These are phyloP conservation scores for Carex pumila DNA, from an alignment of 176 grass and related monocot species.

Conservation along the genomic window DNA sequence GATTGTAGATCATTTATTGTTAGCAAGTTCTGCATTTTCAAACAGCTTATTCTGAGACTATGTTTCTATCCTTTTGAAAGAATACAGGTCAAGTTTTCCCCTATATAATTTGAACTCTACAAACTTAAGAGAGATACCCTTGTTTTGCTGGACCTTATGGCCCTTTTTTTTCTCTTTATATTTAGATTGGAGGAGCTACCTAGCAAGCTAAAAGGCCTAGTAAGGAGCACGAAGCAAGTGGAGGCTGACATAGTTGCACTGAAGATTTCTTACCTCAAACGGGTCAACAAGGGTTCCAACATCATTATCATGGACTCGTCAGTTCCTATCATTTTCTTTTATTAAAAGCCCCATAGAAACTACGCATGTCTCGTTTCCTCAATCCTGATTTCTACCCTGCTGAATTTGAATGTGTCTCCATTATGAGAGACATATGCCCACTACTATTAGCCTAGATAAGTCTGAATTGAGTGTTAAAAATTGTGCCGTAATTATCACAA, in stretches of 20 bases:
- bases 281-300: constrained; percentile 66
- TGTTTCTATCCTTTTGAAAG: background rate
- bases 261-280: constrained; percentile 91
- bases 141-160: background rate
- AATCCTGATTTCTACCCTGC: background rate
- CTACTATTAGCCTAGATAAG: background rate
- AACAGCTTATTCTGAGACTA: background rate
- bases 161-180: background rate
- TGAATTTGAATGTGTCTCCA: background rate
- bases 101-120: background rate
- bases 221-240: constrained; percentile 53
- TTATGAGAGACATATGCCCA: background rate
- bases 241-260: constrained; percentile 80
- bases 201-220: constrained; percentile 63
- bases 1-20: background rate
- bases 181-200: constrained; percentile 70
- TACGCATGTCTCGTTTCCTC: background rate
- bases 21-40: background rate
- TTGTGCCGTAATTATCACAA: background rate
- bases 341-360: background rate
- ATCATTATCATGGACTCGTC: constrained; percentile 90
- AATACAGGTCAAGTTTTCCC: background rate
- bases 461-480: background rate
- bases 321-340: constrained; percentile 15
- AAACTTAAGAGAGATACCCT: background rate